Base-by-base conservation (phyloP, 2,329 filamentous ascomycete genomes). In the Fulvia fulva region DNA sequence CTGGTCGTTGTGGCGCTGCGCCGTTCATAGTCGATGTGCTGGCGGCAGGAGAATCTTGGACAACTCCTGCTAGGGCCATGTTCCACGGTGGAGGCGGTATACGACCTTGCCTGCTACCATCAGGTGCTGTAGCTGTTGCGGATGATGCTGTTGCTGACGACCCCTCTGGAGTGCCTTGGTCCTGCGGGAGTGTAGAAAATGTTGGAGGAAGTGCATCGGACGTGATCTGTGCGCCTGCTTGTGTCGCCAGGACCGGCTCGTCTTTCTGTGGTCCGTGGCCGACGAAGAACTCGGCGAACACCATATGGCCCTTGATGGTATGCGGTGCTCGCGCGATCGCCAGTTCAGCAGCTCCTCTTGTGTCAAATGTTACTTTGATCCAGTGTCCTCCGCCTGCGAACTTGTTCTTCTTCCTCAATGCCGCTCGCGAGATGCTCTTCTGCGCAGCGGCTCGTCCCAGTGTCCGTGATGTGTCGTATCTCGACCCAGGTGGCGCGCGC, bases 381-480 rank as follows among this genome's bases (percentile, higher is more conserved):
- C 93, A 97, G 78, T 96, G 90, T 66, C 89, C 83, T 45, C 93
- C 93, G 51, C 91, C 89, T 47, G 87, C 88, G 62, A 90, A 91
- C 61, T 82, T 84, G 74, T 92, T 91, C 69, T 93, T 90, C 72
- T 92, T 88, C 54, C 82, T 80, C 56, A 91, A 85, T 67, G 95
- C 90, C 37, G 88, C 87, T 19, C 83, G 76, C 1, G 87, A 88
- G 53, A 96, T 77, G 9, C 83, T 82, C 53, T 83, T 81, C 58
- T 86, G 84, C 50, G 87, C 86, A 8, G 88, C 83, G 11, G 87
- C 85, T 53, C 89, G 84, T 67, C 91, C 87, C 63, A 87, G 83
- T 9, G 88, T 86, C 52, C 88, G 84, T 67, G 91, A 87, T 62
- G 88, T 83, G 61, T 90, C 88, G 77, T 88, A 93, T 1, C 88